Evolutionary conservation across 345 rosid species (phyloP).

Genomic region (Ricinus communis): DNA sequence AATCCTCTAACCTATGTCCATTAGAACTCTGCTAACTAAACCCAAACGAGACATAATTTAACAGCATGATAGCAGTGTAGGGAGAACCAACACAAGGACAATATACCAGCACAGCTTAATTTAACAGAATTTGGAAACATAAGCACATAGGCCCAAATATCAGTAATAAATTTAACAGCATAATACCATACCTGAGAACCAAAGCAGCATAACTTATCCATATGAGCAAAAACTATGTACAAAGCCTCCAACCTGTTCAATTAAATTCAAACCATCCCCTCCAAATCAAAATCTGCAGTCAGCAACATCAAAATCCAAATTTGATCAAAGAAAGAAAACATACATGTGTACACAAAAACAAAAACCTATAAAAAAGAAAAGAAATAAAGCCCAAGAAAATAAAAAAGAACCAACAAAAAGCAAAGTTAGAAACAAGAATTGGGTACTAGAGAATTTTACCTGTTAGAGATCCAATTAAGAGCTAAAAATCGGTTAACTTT

Average conservation of each 20-base stretch:
- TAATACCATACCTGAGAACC: neutral
- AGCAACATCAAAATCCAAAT: conserved; percentile 27
- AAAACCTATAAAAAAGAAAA: neutral
- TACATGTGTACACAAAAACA: conserved; percentile 6
- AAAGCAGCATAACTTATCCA: conserved; percentile 49
- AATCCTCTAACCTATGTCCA: neutral
- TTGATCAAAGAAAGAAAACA: conserved; percentile 13
- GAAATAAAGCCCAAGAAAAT: neutral
- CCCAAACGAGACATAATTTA: conserved; percentile 1
- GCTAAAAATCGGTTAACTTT: neutral
- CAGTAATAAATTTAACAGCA: neutral
- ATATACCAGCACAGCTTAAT: no score
- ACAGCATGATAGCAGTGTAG: no score
- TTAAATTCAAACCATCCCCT: conserved; percentile 27
- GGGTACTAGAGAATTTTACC: conserved; percentile 32
- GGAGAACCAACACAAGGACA: no score
- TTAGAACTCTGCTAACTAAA: conserved; percentile 15
- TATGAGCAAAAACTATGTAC: conserved; percentile 22
- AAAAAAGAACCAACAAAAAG: no score
- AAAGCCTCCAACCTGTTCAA: neutral
- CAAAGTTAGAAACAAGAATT: neutral
- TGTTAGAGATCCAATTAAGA: conserved; percentile 14
- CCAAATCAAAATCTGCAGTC: conserved; percentile 21
- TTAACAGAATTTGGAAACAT: neutral
- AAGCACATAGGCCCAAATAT: neutral